These are phyloP conservation scores for Cadophora sp. DNA, from an alignment of 2,329 filamentous ascomycete genomes.

Conservation along the genomic window DNA sequence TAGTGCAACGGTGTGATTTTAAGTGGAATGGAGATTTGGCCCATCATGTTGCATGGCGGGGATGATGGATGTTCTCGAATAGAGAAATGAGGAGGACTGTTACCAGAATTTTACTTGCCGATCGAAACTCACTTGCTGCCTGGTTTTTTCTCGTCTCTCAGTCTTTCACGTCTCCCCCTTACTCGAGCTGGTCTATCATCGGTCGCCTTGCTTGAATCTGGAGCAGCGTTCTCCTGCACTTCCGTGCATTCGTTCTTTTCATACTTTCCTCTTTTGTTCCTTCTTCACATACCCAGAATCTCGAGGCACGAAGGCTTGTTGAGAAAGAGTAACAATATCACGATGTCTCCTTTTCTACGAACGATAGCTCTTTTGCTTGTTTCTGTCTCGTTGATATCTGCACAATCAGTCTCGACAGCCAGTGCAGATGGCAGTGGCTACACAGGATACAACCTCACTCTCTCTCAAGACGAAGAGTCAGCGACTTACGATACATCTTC, in stretches of 20 bases:
- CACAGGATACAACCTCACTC: constrained; percentile 59
- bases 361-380: constrained; percentile 10
- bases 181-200: background rate
- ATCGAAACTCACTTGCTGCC: background rate
- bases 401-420: constrained; percentile 18
- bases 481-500: constrained; percentile 60
- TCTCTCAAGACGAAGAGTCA: constrained; percentile 57
- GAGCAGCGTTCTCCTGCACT: background rate
- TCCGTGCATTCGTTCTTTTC: background rate
- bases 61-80: background rate
- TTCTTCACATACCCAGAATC: background rate
- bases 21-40: background rate
- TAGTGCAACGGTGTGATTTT: background rate
- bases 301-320: background rate
- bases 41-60: background rate
- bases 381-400: constrained; percentile 22
- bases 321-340: background rate
- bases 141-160: background rate
- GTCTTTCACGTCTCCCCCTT: background rate
- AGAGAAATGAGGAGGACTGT: background rate
- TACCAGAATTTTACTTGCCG: background rate
- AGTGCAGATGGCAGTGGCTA: constrained; percentile 50
- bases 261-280: background rate
- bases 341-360: constrained; percentile 9
- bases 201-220: background rate